A percentile compares a stretch with the other conserved stretches of the same genome.
Conservation (phyloP, 2,329 filamentous ascomycete genomes). For the Phaeosphaeria sp. region DNA sequence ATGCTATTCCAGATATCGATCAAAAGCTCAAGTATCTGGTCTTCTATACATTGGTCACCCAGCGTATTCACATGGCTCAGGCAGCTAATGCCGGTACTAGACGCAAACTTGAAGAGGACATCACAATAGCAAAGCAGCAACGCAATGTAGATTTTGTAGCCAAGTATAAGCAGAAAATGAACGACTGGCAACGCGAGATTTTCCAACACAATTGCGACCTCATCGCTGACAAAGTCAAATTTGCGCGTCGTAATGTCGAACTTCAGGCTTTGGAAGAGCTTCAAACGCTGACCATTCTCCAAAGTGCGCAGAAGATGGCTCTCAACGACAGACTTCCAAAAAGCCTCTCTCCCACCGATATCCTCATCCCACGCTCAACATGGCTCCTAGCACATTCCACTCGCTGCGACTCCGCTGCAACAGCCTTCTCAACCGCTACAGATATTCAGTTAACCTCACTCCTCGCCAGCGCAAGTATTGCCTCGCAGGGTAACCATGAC, state of each 20-base stretch:
- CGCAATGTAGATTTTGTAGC: not conserved
- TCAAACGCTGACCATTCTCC: not conserved
- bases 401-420: not conserved
- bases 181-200: not conserved
- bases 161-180: not conserved
- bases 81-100: conserved; percentile 5
- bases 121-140: not conserved
- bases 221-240: not conserved
- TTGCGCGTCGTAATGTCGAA: not conserved
- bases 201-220: not conserved
- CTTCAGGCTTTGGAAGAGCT: not conserved
- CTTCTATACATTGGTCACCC: conserved; percentile 14
- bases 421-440: not conserved
- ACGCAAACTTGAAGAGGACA: conserved; percentile 4
- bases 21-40: conserved; percentile 20
- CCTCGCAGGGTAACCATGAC: conserved; percentile 4
- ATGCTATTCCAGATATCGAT: conserved; percentile 21
- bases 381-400: not conserved
- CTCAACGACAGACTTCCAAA: not conserved
- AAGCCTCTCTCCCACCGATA: not conserved
- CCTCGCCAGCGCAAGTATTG: conserved; percentile 3
- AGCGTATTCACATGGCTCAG: conserved; percentile 7
- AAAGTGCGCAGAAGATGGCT: not conserved
- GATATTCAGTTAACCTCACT: not conserved
- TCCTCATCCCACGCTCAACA: not conserved